Percentiles rank a stretch among this genome's conserved stretches.
These are phyloP conservation scores for Boletus vermiculosoides DNA, from an alignment of 768 basidiomycete species.

Conservation along the genomic window DNA sequence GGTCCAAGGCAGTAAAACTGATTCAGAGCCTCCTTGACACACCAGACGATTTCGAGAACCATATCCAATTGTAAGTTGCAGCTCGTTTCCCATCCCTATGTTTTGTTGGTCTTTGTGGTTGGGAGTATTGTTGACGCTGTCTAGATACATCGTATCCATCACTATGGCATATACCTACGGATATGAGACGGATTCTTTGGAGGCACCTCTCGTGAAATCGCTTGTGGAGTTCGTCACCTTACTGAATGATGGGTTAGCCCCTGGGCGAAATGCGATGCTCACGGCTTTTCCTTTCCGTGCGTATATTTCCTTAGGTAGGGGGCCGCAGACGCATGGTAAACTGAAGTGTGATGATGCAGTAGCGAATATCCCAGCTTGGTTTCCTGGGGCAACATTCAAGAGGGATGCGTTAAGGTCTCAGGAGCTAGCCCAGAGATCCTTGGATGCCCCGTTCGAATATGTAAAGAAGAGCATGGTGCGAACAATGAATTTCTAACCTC, in stretches of 20 bases:
- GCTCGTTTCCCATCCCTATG: background rate
- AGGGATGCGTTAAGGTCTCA: constrained; percentile 27
- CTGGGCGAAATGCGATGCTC: constrained; percentile 28
- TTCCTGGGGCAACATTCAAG: constrained; percentile 31
- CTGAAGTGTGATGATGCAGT: constrained; percentile 19
- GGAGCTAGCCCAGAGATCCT: constrained; percentile 21
- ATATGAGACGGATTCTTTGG: constrained; percentile 26
- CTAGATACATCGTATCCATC: constrained; percentile 32
- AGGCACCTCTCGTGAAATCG: constrained; percentile 28
- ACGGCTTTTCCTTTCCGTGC: constrained; percentile 31
- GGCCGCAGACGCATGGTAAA: background rate
- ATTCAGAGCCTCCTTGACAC: constrained; percentile 20
- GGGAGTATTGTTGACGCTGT: background rate
- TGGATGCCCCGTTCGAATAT: constrained; percentile 31
- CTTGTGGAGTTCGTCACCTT: constrained; percentile 24
- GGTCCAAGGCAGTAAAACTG: constrained; percentile 21
- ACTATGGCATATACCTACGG: constrained; percentile 33
- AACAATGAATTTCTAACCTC: background rate
- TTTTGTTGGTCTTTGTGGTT: background rate
- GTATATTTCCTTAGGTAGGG: constrained; percentile 4
- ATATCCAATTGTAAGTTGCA: constrained; percentile 22
- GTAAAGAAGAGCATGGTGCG: constrained; percentile 27
- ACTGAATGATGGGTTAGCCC: constrained; percentile 23
- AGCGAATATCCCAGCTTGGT: constrained; percentile 29
- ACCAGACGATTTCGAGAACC: constrained; percentile 25